Conservation (phyloP, 345 rosid genomes). For the Eucalyptus coolabah region DNA sequence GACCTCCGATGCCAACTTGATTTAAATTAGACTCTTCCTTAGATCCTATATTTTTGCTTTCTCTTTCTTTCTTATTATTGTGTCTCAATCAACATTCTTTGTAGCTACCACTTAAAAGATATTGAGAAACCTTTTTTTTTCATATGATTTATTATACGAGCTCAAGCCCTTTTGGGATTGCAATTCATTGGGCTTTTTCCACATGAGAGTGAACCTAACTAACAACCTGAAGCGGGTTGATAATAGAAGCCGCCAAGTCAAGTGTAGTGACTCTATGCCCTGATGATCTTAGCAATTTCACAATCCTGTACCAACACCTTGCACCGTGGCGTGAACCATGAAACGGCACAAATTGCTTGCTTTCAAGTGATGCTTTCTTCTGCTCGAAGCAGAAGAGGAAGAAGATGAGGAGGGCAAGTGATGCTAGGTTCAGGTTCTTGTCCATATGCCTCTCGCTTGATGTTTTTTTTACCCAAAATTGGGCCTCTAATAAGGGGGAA, state of each 20-base stretch:
- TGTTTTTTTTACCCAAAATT: neutral
- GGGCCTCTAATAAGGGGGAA: neutral
- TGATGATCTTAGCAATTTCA: constrained; percentile 1
- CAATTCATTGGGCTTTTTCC: too few species aligned
- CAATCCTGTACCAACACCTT: constrained; percentile 20
- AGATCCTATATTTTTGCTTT: too few species aligned
- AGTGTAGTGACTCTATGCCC: constrained; percentile 13
- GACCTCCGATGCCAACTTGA: fast-evolving
- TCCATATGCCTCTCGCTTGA: neutral
- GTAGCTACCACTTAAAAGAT: too few species aligned
- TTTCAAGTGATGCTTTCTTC: neutral
- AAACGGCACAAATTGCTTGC: constrained; percentile 11
- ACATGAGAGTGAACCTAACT: too few species aligned
- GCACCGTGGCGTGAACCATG: constrained; percentile 24
- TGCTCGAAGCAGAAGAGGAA: neutral
- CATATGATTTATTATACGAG: too few species aligned
- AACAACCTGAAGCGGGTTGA: neutral
- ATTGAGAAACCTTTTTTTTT: too few species aligned
- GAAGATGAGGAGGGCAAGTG: neutral
- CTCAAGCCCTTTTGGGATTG: too few species aligned
- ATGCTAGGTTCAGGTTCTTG: neutral
- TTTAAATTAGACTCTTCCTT: too few species aligned
- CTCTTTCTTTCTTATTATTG: too few species aligned
- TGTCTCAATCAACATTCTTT: too few species aligned
- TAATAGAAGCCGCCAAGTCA: constrained; percentile 17